Evolutionary conservation across 2,329 filamentous ascomycete genomes (phyloP).

Genomic region (Penicillium hordei): DNA sequence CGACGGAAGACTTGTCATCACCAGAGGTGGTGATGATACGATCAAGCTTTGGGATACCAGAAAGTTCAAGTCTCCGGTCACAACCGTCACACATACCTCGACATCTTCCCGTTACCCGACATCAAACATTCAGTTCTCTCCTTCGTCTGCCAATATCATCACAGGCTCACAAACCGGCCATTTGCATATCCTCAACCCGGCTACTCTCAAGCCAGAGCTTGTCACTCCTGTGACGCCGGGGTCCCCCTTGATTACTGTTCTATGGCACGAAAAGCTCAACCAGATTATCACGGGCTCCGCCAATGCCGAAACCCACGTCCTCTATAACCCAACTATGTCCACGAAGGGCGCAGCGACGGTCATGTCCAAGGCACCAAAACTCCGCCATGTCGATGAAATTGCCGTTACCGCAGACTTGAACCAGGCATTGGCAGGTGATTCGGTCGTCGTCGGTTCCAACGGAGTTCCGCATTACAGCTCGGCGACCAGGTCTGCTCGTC

Average conservation of each 20-base stretch:
- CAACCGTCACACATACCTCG: constrained; percentile 73
- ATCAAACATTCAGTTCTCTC: constrained; percentile 85
- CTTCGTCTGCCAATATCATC: constrained; percentile 78
- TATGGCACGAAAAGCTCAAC: constrained; percentile 94
- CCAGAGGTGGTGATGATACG: constrained; percentile 82
- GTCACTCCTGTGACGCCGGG: constrained; percentile 86
- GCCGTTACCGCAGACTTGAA: constrained; percentile 83
- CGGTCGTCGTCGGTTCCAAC: constrained; percentile 68
- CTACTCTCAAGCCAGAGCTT: constrained; percentile 79
- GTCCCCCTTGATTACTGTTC: constrained; percentile 75
- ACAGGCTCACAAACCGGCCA: constrained; percentile 84
- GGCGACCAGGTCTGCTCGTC: constrained; percentile 59
- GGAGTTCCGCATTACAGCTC: constrained; percentile 75
- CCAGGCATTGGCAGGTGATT: constrained; percentile 77
- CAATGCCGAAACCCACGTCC: constrained; percentile 82
- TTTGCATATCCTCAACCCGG: constrained; percentile 89
- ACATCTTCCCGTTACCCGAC: constrained; percentile 82
- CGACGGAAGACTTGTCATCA: constrained; percentile 87
- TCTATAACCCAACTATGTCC: constrained; percentile 87
- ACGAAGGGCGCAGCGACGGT: constrained; percentile 78
- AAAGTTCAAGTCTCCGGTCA: constrained; percentile 89
- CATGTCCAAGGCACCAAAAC: constrained; percentile 91
- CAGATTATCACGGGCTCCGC: constrained; percentile 94
- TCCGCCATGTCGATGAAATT: constrained; percentile 92
- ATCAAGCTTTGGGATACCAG: constrained; percentile 97